Base-by-base conservation (phyloP, 441 rosid genomes). In the Euphorbia neoarborescens region DNA sequence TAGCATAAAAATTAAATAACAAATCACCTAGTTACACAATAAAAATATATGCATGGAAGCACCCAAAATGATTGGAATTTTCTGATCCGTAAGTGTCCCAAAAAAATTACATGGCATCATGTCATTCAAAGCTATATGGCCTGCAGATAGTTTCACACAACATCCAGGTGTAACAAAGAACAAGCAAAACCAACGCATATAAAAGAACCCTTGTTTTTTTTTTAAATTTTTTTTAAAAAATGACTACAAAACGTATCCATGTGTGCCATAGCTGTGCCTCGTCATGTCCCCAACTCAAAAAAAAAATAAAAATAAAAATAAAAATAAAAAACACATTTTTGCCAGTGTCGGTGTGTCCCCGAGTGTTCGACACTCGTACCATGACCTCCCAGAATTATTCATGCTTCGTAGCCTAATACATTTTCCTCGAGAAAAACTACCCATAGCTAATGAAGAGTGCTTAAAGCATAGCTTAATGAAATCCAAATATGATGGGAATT, bases 1-100 rank as follows among this genome's bases (percentile, higher is more conserved):
- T 65, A 80, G 81, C 58, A 73, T 20, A 42, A 61, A 12, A 53
- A 54, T 70, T 53, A 10, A 25, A 71, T 56, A 66, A 30, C 42
- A 7, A 50, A 34, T 37, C 27, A 65, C 11, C 11, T 46, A 56
- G 32, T 27, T 28, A 40, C 20, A 46, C 40, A 8, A 15, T 32
- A 12, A 69, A 62, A 38, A 19, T 38, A 56, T 61, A 15, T 25
- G 37, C 7, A 35, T 34, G 38, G 13, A 66, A 5, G 15, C 17
- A 34, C 42, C 13, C n/a, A 19, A 67, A 57, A 57, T 32, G 14
- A 3, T 17, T 22, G 25, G 25, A 60, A 59, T 46, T 60, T 72
- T 60, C 64, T 30, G 0, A 44, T 59, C 9, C 30, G 38, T 44
- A 10, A 14, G 34, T 66, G 48, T 54, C 7, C 30, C 24, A 42